Base-by-base conservation (phyloP, 1,284 basidiomycete genomes). In the Tilletia indica region DNA sequence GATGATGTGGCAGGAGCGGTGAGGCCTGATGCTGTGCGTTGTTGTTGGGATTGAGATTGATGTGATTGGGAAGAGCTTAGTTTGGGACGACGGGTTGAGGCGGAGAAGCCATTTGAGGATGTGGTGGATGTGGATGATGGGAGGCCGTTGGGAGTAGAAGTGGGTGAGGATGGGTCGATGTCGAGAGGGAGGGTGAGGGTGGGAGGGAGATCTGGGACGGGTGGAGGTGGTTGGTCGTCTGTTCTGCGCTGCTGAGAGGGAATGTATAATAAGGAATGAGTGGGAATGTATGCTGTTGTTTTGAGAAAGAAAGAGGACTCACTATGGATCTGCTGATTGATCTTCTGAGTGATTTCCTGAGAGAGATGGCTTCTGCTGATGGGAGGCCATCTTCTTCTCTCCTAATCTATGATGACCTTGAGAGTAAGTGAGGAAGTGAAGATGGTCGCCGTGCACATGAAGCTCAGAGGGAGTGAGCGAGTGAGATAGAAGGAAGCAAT, bases 111-210 rank as follows among this genome's bases (percentile, higher is more conserved):
- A 58, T 58, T 58, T 21, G 56, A 4, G 34, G 56, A n/a, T 58
- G 56, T 12, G 2, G 67, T 42, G 6, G 45, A 31, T 68, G n/a
- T 38, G 5, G 45, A 21, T 48, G 54, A 21, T n/a, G n/a, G n/a
- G n/a, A n/a, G n/a, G n/a, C n/a, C n/a, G n/a, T n/a, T n/a, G n/a
- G n/a, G n/a, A n/a, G n/a, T n/a, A n/a, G n/a, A n/a, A 21, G 21
- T 61, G n/a, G 56, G 39, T 12, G 47, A 11, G 12, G 48, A 12
- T 3, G 49, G 68, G n/a, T 34, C 48, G 68, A 69, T 38, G 68
- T 61, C 56, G 49, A 56, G 68, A 19, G 63, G 49, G 21, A 54
- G 68, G 21, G n/a, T 39, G 68, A 54, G 68, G n/a, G 56, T 61
- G 21, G 49, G 68, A 47, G 68, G 68, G 34, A 69, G 47, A 34